Evolutionary conservation across 1,139 yeast genomes (phyloP), one percentile per base, ranked within the genome.

Genomic region (Geotrichum fermentans): DNA sequence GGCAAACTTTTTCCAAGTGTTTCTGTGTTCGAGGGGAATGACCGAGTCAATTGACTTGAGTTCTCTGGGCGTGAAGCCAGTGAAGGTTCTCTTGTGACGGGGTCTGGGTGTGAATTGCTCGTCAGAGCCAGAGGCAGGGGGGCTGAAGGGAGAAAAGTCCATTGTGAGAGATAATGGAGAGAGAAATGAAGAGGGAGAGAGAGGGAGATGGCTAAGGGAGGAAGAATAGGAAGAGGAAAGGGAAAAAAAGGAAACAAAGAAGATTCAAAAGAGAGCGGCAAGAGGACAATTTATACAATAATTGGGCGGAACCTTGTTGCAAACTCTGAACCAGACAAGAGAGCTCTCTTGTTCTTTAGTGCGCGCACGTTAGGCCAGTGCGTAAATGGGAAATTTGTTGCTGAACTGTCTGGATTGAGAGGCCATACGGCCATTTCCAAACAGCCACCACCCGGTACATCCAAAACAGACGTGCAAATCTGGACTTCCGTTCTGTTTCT

Each of bases 31-130:
- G 54, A 82, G 75, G 1, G 97, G 96, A 61, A 89, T 88, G 28
- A 80, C 73, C 30, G 89, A 80, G 65, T 88, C 96, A 61, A 85
- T 81, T 38, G 87, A 79, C 62, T 83, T 80, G 61, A 89, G 84
- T 66, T 89, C 96, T 59, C 86, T 84, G 17, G 96, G 96, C 13
- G 95, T 82, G 68, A 88, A 85, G 38, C 97, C 97, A 1, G 96
- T 86, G 62, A 86, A 76, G 50, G 96, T 81, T 62, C 96, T 77
- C 61, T 61, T 60, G 54, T 65, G 69, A 17, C 66, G 56, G 29
- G 50, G 53, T 14, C 49, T 44, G 1, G 56, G 53, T 13, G 45
- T 40, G 39, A 40, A 22, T 32, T 43, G 45, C 17, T 32, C 45
- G 13, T 49, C 52, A 26, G 29, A 13, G 8, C 21, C 52, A 22